These are phyloP conservation scores for Telopea speciosissima DNA, from an alignment of 177 flowering plant genomes.

Conservation along the genomic window DNA sequence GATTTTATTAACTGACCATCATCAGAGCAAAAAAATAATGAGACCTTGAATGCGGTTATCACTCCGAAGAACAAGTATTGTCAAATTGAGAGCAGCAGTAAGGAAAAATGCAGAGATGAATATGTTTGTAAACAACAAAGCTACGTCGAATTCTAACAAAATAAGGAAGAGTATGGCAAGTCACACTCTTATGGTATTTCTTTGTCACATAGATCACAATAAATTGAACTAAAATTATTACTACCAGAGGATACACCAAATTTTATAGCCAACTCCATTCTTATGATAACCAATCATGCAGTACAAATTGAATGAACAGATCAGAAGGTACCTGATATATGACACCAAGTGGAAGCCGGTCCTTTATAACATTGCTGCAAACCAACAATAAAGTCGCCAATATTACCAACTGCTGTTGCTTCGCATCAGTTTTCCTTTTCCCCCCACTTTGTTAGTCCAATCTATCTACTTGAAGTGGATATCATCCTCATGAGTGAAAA, in stretches of 20 bases:
- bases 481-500: no score
- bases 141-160: background rate
- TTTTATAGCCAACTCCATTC: background rate
- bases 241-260: background rate
- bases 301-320: background rate
- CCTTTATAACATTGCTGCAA: conserved; percentile 71
- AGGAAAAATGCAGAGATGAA: background rate
- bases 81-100: background rate
- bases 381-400: conserved; percentile 4
- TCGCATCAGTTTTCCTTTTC: no score
- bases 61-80: background rate
- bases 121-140: background rate
- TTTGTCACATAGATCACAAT: background rate
- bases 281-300: background rate
- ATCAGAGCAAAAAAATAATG: no score
- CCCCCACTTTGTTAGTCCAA: background rate
- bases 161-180: background rate
- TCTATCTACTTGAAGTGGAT: background rate
- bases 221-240: no score
- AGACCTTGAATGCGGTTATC: background rate
- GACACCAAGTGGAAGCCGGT: conserved; percentile 58
- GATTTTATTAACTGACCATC: no score
- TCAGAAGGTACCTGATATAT: conserved; percentile 65
- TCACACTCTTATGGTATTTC: background rate
- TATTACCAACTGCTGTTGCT: background rate